phyloP scores from a whole-genome alignment of 2,329 filamentous ascomycete genomes.

The Verticillium nubilum region DNA sequence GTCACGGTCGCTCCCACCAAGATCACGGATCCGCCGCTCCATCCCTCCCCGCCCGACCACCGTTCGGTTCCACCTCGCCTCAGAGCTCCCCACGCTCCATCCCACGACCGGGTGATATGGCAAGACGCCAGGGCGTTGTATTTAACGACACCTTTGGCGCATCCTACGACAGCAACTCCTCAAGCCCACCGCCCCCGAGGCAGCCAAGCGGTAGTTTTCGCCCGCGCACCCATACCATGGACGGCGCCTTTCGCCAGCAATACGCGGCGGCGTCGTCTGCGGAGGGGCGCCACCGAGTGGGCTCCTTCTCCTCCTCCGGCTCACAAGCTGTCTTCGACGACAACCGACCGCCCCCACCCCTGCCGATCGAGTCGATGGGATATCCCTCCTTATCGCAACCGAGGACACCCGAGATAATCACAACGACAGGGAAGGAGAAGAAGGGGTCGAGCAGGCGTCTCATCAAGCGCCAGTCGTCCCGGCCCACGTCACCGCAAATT shows the following conservation, averaged over 20 bases:
- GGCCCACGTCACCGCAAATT: slow-evolving; percentile 53
- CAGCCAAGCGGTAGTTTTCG: slow-evolving; percentile 32
- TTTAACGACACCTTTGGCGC: slow-evolving; percentile 52
- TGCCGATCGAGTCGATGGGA: slow-evolving; percentile 33
- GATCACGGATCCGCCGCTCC: slow-evolving; percentile 3
- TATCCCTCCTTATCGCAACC: slow-evolving; percentile 32
- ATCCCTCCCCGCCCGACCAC: slow-evolving; percentile 20
- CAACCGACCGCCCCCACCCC: slow-evolving; percentile 31
- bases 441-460: slow-evolving; percentile 43
- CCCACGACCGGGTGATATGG: slow-evolving; percentile 29
- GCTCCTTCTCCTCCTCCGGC: slow-evolving; percentile 62
- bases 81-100: slow-evolving; percentile 44
- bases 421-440: slow-evolving; percentile 33
- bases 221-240: slow-evolving; percentile 54
- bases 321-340: slow-evolving; percentile 50
- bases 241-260: slow-evolving; percentile 46
- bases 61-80: slow-evolving; percentile 29
- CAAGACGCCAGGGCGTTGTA: slow-evolving; percentile 52
- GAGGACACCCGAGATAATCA: slow-evolving; percentile 17
- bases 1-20: slow-evolving; percentile 3
- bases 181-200: slow-evolving; percentile 31
- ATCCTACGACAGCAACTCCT: slow-evolving; percentile 38
- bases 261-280: slow-evolving; percentile 18
- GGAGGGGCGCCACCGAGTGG: slow-evolving; percentile 59
- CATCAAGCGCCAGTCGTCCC: slow-evolving; percentile 48